phyloP scores from a whole-genome alignment of 345 rosid genomes.

The Tarenaya hassleriana region DNA sequence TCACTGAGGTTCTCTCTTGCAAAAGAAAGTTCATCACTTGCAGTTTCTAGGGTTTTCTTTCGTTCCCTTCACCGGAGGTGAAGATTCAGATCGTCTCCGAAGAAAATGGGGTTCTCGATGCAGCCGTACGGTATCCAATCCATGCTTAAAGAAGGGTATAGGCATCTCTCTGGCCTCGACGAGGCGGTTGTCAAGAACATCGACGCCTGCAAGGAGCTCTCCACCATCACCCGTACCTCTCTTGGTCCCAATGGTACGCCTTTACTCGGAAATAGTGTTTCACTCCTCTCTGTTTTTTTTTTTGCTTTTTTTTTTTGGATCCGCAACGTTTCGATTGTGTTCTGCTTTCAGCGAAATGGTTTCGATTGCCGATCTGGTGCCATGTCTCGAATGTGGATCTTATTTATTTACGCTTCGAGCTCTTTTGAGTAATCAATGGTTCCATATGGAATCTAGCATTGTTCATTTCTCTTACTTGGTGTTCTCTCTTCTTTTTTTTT shows the following conservation, averaged over 20 bases:
- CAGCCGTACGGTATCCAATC: conserved; percentile 91
- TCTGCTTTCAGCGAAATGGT: too few relatives aligned
- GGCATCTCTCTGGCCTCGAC: conserved; percentile 88
- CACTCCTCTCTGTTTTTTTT: background rate
- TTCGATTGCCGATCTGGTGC: too few relatives aligned
- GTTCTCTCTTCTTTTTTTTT: background rate
- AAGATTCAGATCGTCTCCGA: conserved; percentile 11
- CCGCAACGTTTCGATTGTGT: background rate
- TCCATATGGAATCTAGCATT: conserved; percentile 1
- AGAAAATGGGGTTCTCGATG: conserved; percentile 67
- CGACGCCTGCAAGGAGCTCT: conserved; percentile 96
- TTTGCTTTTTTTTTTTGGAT: background rate
- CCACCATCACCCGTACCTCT: conserved; percentile 90
- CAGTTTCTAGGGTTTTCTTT: too few relatives aligned
- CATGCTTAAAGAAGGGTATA: conserved; percentile 96
- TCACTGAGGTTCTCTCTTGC: too few relatives aligned
- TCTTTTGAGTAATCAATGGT: background rate
- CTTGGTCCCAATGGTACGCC: conserved; percentile 84
- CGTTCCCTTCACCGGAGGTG: too few relatives aligned
- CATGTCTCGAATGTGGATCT: too few relatives aligned
- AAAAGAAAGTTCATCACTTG: too few relatives aligned
- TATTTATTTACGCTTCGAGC: too few relatives aligned
- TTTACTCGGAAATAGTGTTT: background rate
- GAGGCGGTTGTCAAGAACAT: conserved; percentile 96
- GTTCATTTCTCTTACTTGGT: conserved; percentile 1